phyloP scores from a whole-genome alignment of 2,329 filamentous ascomycete species.

The Colletotrichum sp. region DNA sequence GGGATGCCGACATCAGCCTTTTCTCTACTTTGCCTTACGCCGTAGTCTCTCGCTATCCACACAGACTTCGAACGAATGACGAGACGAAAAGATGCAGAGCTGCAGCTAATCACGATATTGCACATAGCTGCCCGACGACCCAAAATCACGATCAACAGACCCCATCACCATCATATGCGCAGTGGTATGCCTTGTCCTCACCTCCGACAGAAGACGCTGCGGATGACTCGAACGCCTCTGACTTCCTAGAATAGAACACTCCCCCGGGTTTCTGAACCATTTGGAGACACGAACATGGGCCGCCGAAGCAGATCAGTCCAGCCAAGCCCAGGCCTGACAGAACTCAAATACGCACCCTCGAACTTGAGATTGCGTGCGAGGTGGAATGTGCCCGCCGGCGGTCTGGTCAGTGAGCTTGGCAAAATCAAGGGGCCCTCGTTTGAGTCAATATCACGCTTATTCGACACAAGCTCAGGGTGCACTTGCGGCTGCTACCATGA shows the following conservation, averaged over 20 bases:
- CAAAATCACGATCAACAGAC: background rate
- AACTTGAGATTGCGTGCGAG: background rate
- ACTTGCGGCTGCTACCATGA: background rate
- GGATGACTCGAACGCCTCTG: background rate
- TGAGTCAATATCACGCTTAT: background rate
- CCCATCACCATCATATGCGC: background rate
- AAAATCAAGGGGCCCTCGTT: background rate
- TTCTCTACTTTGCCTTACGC: background rate
- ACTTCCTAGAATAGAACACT: background rate
- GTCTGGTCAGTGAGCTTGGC: background rate
- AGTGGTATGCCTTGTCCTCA: background rate
- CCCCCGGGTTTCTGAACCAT: background rate
- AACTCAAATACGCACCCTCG: background rate
- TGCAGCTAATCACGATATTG: background rate
- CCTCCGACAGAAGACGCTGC: background rate
- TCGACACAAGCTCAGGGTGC: conserved; percentile 3
- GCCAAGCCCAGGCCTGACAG: background rate
- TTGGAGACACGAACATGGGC: background rate
- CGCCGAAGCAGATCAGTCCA: background rate
- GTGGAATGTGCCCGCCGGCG: background rate
- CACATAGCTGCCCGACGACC: background rate
- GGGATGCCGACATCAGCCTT: background rate
- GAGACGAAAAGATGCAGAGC: conserved; percentile 5
- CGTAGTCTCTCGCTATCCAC: background rate
- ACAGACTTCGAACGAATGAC: background rate